Percentiles rank a stretch among this genome's conserved stretches.
Evolutionary conservation across 345 rosid species (phyloP).

Genomic region (Abelmoschus esculentus): DNA sequence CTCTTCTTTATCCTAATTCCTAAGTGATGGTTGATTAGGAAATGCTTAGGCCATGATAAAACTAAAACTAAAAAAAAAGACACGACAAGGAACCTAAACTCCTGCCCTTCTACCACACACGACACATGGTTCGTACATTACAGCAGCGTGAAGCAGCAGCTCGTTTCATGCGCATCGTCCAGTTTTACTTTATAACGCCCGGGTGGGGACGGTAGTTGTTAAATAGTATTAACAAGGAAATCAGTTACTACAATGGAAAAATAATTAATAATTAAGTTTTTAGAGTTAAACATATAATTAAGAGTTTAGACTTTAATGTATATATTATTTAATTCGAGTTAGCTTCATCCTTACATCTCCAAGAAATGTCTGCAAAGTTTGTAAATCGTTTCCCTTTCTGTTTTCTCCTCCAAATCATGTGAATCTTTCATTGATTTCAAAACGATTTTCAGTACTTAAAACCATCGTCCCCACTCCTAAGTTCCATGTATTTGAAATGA

Average conservation of each 20-base stretch:
- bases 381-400: background rate
- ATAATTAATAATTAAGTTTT: too few species aligned
- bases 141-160: background rate
- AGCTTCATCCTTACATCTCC: background rate
- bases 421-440: background rate
- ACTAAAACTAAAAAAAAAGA: too few species aligned
- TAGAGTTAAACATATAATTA: too few species aligned
- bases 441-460: constrained; percentile 5
- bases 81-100: background rate
- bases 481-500: constrained; percentile 8
- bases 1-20: too few species aligned
- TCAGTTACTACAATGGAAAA: too few species aligned
- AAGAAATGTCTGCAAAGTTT: background rate
- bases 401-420: constrained; percentile 13
- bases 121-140: background rate
- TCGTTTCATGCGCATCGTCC: background rate
- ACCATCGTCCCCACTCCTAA: background rate
- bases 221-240: too few species aligned
- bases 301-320: too few species aligned
- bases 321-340: too few species aligned
- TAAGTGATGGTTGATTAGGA: too few species aligned
- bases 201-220: too few species aligned
- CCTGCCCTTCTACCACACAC: background rate
- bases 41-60: too few species aligned
- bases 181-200: too few species aligned